phyloP scores from a whole-genome alignment of 352 stramenopile genomes.

The Aphanomyces astaci region DNA sequence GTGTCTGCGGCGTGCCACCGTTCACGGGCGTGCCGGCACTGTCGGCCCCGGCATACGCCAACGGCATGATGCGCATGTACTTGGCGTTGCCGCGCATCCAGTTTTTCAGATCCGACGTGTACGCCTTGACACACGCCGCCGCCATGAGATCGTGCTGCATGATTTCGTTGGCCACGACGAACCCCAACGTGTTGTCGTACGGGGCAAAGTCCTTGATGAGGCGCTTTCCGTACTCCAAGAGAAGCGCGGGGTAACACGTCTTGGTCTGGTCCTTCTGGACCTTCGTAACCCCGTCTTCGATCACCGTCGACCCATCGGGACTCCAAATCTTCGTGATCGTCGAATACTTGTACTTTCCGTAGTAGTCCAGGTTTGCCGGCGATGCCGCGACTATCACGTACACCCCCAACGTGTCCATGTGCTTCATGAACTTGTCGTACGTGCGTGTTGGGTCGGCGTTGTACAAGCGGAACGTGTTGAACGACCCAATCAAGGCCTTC shows the following conservation, averaged over 20 bases:
- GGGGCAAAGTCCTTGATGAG: constrained; percentile 83
- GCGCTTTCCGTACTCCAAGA: constrained; percentile 82
- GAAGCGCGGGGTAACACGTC: constrained; percentile 74
- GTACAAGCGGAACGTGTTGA: constrained; percentile 82
- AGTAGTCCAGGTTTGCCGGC: constrained; percentile 78
- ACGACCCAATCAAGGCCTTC: constrained; percentile 44
- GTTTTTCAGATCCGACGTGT: constrained; percentile 76
- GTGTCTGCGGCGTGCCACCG: not conserved
- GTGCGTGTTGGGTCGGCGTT: constrained; percentile 77
- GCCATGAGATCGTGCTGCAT: constrained; percentile 73
- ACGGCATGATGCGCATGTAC: constrained; percentile 64
- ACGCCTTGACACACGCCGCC: constrained; percentile 74
- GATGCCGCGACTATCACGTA: constrained; percentile 79
- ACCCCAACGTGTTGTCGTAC: constrained; percentile 79
- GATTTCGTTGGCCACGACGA: constrained; percentile 84
- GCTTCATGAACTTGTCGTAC: constrained; percentile 79
- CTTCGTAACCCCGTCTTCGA: constrained; percentile 31
- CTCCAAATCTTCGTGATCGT: constrained; percentile 64
- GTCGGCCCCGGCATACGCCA: constrained; percentile 74
- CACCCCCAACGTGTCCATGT: constrained; percentile 68
- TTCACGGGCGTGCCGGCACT: not conserved
- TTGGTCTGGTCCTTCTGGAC: constrained; percentile 52
- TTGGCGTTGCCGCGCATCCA: constrained; percentile 85
- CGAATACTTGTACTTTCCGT: constrained; percentile 74
- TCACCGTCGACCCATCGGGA: constrained; percentile 33